Evolutionary conservation across 2,329 filamentous ascomycete species (phyloP), one percentile per base, ranked within the genome.

Genomic region (Aureobasidium leucospermi): DNA sequence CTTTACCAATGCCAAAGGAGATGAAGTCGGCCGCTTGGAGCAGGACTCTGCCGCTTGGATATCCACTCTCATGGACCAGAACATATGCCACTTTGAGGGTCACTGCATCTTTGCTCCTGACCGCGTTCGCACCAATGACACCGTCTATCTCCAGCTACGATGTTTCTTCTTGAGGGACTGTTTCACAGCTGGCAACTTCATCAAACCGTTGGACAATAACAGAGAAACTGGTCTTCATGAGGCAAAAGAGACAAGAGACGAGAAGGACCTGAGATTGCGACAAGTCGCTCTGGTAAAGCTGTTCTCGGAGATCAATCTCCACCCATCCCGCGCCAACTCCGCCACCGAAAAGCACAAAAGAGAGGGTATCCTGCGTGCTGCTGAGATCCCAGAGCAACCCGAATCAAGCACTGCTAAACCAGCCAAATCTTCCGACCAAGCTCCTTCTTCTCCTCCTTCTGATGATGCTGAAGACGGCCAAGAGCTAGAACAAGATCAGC

Each of bases 401-500:
- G 80, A 84, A 13, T 69, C 74, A 39, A 45, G 36, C 31, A 45
- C 23, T n/a, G 46, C 58, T 72, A 87, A 86, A 65, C 81, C 83
- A 58, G 85, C 81, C 62, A 81, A 83, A 52, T 72, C 69, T 4
- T 69, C 64, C 13, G 70, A 73, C 13, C 32, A n/a, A 11, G 52
- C 52, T 6, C 23, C 75, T 11, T 79, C 77, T 1, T 85, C 85
- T 0, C 81, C 86, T n/a, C 74, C 76, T 3, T 78, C 79, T 0
- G 81, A 83, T 5, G 89, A 85, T 48, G 78, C 79, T 0, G 92
- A 96, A 65, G 92, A 96, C 38, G 91, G 91, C 2, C 83, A 92
- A 66, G 92, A 97, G 73, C 81, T 99, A 0, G 91, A 97, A 69
- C 90, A 97, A 71, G 92, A 96, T 67, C 94, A 99, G 70, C 85